Evolutionary conservation across 1,284 basidiomycete genomes (phyloP), one percentile per base, ranked within the genome.

Genomic region (Rhodotorula sp.): DNA sequence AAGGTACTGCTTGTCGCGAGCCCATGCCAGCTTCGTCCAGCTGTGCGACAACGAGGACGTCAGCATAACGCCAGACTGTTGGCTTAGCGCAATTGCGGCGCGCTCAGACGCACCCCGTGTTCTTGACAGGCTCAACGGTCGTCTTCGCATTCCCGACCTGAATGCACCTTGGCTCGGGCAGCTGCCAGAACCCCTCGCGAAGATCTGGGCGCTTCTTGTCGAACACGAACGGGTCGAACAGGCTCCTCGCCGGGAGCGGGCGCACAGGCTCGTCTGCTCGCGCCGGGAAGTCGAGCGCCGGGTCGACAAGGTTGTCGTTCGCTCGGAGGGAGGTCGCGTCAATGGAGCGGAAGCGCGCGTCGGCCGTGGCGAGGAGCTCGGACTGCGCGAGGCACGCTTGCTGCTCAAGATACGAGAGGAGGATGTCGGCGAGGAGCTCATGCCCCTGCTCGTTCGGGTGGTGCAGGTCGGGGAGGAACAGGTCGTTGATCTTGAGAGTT

Each of bases 341-440:
- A 10, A 5, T 14, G 4, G 50, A 7, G 50, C 57, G 34, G 3
- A 50, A 16, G 8, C 65, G 68, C 16, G 41, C 9, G 49, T 16
- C 9, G 8, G 68, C 68, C 13, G 12, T 8, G 4, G 54, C 45
- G 25, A 70, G 27, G 16, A 70, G 27, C 41, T 68, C 66, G 1
- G 52, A 14, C 34, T 75, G 71, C 1, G 59, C 89, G 4, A 85
- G 82, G 80, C 94, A 97, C 66, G 92, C 88, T 81, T 95, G 91
- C 42, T 86, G 85, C 81, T 95, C 89, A 81, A 97, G 86, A 82
- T 93, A 97, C 10, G 90, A 87, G 74, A 90, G 86, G 74, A 97
- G 86, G 53, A 91, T 86, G 80, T 97, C 94, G 46, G 90, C 84
- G 68, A 97, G 85, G 61, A 97, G 82, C 69, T 90, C 87, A 81